Base-by-base conservation (phyloP, 2,329 filamentous ascomycete genomes). In the Aspergillus sp. region DNA sequence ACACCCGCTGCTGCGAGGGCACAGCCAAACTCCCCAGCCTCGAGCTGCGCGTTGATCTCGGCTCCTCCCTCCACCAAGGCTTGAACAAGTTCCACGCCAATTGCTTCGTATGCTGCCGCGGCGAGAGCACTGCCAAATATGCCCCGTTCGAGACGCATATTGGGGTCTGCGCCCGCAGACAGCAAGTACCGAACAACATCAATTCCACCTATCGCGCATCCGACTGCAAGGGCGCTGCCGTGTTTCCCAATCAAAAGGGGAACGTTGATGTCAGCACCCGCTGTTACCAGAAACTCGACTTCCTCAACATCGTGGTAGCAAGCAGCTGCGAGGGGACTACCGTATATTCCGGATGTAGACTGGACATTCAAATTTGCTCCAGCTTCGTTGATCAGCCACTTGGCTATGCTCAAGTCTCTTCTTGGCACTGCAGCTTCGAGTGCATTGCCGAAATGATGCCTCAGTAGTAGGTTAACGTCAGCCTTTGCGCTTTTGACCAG, bases 91-190 rank as follows among this genome's bases (percentile, higher is more conserved):
- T 52, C 45, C 2, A 27, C n/a, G 5, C 56, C 40, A 8, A 25
- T 21, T 7, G 58, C 27, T n/a, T 31, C 27, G 31, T 23, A 48
- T 19, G 27, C 41, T 7, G 58, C 60, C 8, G 54, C 48, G 43
- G 45, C 52, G 6, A 62, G 58, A 5, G 52, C 51, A 45, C 58
- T 59, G 3, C 43, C 56, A 41, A 35, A 52, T 6, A 43, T n/a
- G 2, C 58, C 58, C 6, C n/a, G 37, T 2, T 39, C 27, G 12
- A 56, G 35, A 4, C 41, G 35, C 1, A 19, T 17, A 23, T 63
- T 61, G 8, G 56, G 51, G 7, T 63, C 52, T 7, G 61, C 61
- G 4, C 58, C 59, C 12, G 47, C 48, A 14, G 50, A 23, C 7
- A 63, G 21, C 11, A 63, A 33, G n/a, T 25, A 51, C 8, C 17